Conservation (phyloP, 2,329 filamentous ascomycete genomes). For the Colletotrichum chlorophyti region DNA sequence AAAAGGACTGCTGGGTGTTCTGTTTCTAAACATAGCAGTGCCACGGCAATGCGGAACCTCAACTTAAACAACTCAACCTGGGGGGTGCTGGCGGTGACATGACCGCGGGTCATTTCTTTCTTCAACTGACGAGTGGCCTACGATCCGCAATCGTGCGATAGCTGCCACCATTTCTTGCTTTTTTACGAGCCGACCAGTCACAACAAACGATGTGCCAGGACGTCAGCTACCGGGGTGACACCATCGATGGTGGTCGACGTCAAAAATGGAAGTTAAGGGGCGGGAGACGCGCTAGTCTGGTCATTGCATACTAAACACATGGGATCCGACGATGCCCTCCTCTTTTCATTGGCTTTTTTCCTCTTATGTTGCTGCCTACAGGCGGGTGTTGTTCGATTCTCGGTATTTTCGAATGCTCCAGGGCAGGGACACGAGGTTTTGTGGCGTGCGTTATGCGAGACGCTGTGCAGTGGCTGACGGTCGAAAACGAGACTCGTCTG, state of each 20-base stretch:
- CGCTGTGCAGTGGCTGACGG: constrained; percentile 4
- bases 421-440: constrained; percentile 21
- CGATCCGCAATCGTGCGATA: neutral
- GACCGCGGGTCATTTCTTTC: neutral
- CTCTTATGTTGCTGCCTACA: constrained; percentile 22
- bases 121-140: neutral
- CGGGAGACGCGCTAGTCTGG: constrained; percentile 4
- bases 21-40: constrained; percentile 19
- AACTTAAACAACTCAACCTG: neutral
- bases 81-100: constrained; percentile 1
- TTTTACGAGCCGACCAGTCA: constrained; percentile 4
- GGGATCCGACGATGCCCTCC: neutral
- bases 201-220: neutral
- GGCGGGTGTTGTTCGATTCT: neutral
- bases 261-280: neutral
- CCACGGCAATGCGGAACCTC: neutral
- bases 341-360: constrained; percentile 3
- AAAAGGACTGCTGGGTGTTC: neutral
- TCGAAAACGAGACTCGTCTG: constrained; percentile 1
- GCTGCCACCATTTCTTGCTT: neutral
- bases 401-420: neutral
- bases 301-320: neutral
- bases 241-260: neutral
- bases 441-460: constrained; percentile 1
- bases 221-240: neutral